Evolutionary conservation across 768 basidiomycete species (phyloP), one percentile per base, ranked within the genome.

Genomic region (Collybia sordida): DNA sequence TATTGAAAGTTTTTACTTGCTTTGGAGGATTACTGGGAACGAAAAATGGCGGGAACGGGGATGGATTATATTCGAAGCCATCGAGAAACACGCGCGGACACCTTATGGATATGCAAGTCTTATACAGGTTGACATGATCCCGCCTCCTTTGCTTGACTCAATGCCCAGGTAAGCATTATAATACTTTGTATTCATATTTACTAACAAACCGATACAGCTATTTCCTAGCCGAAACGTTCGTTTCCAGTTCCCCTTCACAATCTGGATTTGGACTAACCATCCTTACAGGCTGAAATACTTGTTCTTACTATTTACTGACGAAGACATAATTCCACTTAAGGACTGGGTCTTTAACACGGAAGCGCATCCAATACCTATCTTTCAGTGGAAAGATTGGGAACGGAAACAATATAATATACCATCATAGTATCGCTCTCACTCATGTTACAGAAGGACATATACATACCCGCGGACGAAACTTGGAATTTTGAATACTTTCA

Each of bases 361-460:
- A 62, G 91, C 88, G 19, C 91, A 92, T 59, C 90, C 90, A 15
- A 64, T 92, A n/a, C 88, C 87, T 2, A 72, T 88, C 21, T 86
- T 88, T 51, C 59, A 74, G 19, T 89, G 86, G 88, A 78, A 62
- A 12, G 58, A 69, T 25, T 71, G 74, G 70, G 83, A 88, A 65
- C 78, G 71, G 53, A 61, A 67, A 49, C 60, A 57, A 42, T 79
- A 77, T 58, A 72, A 70, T 23, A 74, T 82, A 43, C 42, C 54
- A 3, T 9, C 36, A 21, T 63, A 61, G 44, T 25, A 34, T 22
- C 6, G 14, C 9, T 12, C 31, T 31, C 14, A 14, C 11, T 11
- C 31, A 31, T 31, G 11, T 4, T 31, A 12, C 9, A 31, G 9
- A 9, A 27, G 5, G 25, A 4, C 25, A 9, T 27, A 27, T 27